A percentile compares a stretch with the other conserved stretches of the same genome.
Conservation (phyloP, 495 filamentous ascomycete species). For the Articulospora tetracladia region DNA sequence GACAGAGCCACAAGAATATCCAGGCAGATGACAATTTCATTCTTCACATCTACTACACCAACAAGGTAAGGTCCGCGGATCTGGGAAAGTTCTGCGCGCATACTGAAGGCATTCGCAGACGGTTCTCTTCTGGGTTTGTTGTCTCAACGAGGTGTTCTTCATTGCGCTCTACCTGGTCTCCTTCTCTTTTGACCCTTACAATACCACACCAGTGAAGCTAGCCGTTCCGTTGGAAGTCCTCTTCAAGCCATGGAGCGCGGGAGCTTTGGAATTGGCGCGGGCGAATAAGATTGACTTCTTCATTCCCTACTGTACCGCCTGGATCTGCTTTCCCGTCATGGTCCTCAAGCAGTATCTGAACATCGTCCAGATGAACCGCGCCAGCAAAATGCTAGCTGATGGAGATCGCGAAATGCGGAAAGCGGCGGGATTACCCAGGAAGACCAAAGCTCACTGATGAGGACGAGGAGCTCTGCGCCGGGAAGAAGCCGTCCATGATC, state of each 20-base stretch:
- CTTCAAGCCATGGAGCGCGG: conserved; percentile 69
- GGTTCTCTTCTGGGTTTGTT: conserved; percentile 86
- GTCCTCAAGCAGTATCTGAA: conserved; percentile 88
- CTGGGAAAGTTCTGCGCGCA: background rate
- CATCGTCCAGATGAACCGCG: conserved; percentile 88
- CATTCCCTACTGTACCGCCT: conserved; percentile 82
- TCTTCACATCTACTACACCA: conserved; percentile 92
- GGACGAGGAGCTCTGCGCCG: background rate
- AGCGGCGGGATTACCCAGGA: conserved; percentile 43
- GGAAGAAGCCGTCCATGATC: no score
- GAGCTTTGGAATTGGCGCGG: conserved; percentile 79
- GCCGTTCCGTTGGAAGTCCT: background rate
- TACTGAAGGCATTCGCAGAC: conserved; percentile 46
- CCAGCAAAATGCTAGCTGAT: conserved; percentile 85
- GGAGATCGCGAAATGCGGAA: conserved; percentile 63
- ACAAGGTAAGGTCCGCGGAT: conserved; percentile 57
- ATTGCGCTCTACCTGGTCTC: conserved; percentile 95
- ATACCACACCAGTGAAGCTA: background rate
- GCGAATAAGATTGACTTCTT: conserved; percentile 84
- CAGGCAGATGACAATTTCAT: conserved; percentile 75
- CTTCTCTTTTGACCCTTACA: conserved; percentile 54
- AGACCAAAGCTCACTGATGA: conserved; percentile 26
- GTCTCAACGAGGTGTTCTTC: conserved; percentile 91
- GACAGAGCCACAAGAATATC: conserved; percentile 88
- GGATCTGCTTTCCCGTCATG: conserved; percentile 79